These are phyloP conservation scores for Noccaea caerulescens DNA, from an alignment of 345 rosid genomes.

Conservation along the genomic window DNA sequence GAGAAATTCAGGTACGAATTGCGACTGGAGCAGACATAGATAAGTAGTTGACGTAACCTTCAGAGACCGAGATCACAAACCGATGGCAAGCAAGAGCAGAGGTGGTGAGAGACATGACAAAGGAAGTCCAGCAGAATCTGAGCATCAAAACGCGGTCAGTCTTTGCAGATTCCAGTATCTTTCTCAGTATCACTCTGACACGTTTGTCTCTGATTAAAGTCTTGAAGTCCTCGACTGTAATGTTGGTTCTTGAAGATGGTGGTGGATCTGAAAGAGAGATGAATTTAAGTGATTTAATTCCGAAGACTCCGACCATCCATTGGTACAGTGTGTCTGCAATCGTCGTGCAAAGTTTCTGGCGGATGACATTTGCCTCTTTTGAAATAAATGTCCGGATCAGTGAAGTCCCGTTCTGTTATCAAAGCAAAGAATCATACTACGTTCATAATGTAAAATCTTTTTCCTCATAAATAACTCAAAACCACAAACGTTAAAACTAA, in stretches of 20 bases:
- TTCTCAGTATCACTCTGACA: constrained; percentile 64
- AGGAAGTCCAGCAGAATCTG: constrained; percentile 63
- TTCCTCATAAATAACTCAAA: background rate
- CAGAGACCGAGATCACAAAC: constrained; percentile 59
- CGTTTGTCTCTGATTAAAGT: constrained; percentile 65
- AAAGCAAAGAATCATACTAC: constrained; percentile 32
- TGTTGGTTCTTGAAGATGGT: constrained; percentile 49
- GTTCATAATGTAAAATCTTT: background rate
- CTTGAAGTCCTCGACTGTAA: constrained; percentile 49
- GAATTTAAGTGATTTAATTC: constrained; percentile 37
- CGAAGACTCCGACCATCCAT: constrained; percentile 52
- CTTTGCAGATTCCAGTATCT: constrained; percentile 59
- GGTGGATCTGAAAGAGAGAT: constrained; percentile 42
- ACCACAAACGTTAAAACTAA: constrained; percentile 47
- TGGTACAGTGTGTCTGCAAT: constrained; percentile 63
- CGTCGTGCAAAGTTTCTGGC: constrained; percentile 60
- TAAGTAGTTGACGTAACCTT: constrained; percentile 50
- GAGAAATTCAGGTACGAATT: constrained; percentile 35
- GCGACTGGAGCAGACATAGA: constrained; percentile 57
- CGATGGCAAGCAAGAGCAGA: constrained; percentile 69
- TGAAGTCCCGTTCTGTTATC: constrained; percentile 79
- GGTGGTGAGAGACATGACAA: constrained; percentile 58
- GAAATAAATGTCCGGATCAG: constrained; percentile 70
- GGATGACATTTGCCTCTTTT: constrained; percentile 63
- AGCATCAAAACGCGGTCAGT: constrained; percentile 67